phyloP scores from a whole-genome alignment of 768 basidiomycete species.

The Tephrocybe sp. region DNA sequence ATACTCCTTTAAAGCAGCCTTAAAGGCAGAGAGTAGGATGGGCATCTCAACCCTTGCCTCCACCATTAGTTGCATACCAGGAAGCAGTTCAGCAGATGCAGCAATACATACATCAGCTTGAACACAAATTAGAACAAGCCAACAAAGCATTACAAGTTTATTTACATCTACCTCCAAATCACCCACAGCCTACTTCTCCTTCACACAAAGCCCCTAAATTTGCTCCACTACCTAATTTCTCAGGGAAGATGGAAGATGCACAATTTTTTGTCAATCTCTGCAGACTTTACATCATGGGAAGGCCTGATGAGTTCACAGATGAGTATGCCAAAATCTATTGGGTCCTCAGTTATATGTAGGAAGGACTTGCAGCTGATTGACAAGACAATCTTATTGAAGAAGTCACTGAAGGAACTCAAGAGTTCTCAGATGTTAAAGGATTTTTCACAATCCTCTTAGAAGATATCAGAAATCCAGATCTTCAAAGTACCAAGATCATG shows the following conservation, averaged over 20 bases:
- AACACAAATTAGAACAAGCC: too few species aligned
- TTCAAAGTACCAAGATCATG: not conserved
- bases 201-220: not conserved
- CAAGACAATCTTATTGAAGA: not conserved
- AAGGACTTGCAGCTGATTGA: not conserved
- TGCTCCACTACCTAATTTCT: slow-evolving; percentile 1
- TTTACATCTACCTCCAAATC: too few species aligned
- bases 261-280: not conserved
- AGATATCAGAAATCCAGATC: not conserved
- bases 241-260: slow-evolving; percentile 3
- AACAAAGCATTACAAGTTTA: too few species aligned
- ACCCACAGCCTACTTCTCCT: too few species aligned
- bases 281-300: slow-evolving; percentile 1
- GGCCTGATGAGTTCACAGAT: not conserved
- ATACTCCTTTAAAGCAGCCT: not conserved
- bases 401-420: not conserved
- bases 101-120: too few species aligned
- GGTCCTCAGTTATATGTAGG: not conserved
- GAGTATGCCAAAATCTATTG: not conserved
- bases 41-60: too few species aligned
- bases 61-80: too few species aligned
- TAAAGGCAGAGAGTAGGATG: not conserved
- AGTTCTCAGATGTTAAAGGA: not conserved
- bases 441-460: not conserved
- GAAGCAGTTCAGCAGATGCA: too few species aligned